Base-by-base conservation (phyloP, 345 rosid genomes). In the Hirschfeldia incana region DNA sequence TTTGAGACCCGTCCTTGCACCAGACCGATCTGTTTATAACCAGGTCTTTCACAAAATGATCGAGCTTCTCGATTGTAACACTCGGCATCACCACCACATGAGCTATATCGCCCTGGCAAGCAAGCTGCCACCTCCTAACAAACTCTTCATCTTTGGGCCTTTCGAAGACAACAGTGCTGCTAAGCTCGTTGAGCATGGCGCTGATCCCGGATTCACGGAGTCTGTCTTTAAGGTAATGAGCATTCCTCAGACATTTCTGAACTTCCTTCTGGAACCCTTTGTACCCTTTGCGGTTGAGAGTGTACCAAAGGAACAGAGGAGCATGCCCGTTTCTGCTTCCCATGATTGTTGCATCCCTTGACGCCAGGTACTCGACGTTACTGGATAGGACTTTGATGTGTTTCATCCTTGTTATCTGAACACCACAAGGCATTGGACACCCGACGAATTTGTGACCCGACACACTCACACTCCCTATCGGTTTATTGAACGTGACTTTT, bases 271-370 rank as follows among this genome's bases (percentile, higher is more conserved):
- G 98, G 79, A 94, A 94, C 5, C 98, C 98, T 64, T 87, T 89
- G 83, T 95, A 95, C 8, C 99, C 98, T 80, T 94, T 91, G 67
- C 89, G 78, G 87, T 91, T 91, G 57, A 94, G 86, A 1, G 98
- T 95, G 84, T 91, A 95, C 98, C 98, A 95, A 29, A 95, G 97
- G 82, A 95, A 95, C 78, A 95, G 78, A 67, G 98, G 99, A 2
- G 99, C 99, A 36, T 95, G 98, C 5, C 98, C 98, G n/a, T 95
- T 95, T 15, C 99, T 81, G 78, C 98, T 91, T 55, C 99, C 99
- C 99, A 95, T 95, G 79, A 94, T 94, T 27, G 98, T 94, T n/a
- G 99, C 99, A 79, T 93, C 98, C 83, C 97, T 86, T 39, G 98
- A 94, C 67, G 98, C 98, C 2, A 93, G 94, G 80, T 93, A 94